Percentiles rank a stretch among this genome's conserved stretches.
These are phyloP conservation scores for Candida coquimbonensis DNA, from an alignment of 805 yeast genomes.

Conservation along the genomic window DNA sequence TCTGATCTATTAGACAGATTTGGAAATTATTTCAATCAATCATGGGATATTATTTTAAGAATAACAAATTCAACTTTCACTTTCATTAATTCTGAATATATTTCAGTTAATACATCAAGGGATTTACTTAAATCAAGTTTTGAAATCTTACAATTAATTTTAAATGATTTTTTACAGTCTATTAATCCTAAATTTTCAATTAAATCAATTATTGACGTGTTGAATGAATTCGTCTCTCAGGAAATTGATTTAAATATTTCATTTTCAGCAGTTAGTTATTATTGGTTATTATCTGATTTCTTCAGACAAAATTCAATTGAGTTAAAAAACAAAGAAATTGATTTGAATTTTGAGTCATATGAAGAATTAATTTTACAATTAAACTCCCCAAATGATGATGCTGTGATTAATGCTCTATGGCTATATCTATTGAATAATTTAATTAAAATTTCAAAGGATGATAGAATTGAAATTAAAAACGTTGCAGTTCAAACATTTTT, in stretches of 20 bases:
- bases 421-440: constrained; percentile 54
- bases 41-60: constrained; percentile 69
- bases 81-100: constrained; percentile 22
- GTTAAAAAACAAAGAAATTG: neutral
- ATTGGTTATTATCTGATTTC: constrained; percentile 87
- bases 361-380: constrained; percentile 24
- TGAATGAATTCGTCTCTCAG: constrained; percentile 68
- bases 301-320: constrained; percentile 27
- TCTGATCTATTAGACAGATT: constrained; percentile 71
- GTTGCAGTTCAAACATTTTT: constrained; percentile 88
- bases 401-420: constrained; percentile 43
- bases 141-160: constrained; percentile 72
- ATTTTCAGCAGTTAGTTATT: constrained; percentile 84
- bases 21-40: constrained; percentile 52
- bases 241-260: constrained; percentile 74
- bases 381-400: constrained; percentile 13
- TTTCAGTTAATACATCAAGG: constrained; percentile 6
- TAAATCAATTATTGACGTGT: constrained; percentile 59
- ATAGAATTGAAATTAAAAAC: constrained; percentile 74
- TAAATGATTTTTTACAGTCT: constrained; percentile 76
- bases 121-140: constrained; percentile 59
- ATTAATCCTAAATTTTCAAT: constrained; percentile 58
- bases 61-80: constrained; percentile 54
- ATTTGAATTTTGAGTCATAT: constrained; percentile 13
- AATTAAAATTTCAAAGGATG: constrained; percentile 55